phyloP scores from a whole-genome alignment of 2,329 filamentous ascomycete genomes.

The Ilyonectria robusta region DNA sequence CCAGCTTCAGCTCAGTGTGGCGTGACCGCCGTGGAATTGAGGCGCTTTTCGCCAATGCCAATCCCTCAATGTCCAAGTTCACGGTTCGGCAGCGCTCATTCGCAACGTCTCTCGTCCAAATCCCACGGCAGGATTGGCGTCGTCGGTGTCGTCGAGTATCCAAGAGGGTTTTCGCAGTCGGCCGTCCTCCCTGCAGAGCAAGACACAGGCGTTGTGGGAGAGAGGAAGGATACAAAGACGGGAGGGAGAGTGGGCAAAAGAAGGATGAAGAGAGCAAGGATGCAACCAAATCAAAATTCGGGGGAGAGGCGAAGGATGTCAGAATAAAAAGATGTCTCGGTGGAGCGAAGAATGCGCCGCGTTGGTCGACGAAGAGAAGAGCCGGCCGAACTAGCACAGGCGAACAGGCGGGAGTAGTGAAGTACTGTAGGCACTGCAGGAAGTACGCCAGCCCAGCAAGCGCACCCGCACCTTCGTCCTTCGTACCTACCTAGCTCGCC shows the following conservation, averaged over 20 bases:
- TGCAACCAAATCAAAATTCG: constrained; percentile 8
- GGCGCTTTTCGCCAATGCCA: constrained; percentile 9
- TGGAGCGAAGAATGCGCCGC: constrained; percentile 24
- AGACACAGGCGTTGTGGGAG: neutral
- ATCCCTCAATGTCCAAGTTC: constrained; percentile 6
- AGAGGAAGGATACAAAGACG: constrained; percentile 10
- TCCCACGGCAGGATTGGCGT: neutral
- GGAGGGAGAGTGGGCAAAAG: constrained; percentile 38
- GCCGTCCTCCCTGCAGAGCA: constrained; percentile 3
- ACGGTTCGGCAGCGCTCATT: neutral
- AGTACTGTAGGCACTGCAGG: neutral
- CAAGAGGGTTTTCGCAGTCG: neutral
- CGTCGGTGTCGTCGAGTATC: neutral
- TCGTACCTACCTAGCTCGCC: neutral
- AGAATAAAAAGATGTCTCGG: constrained; percentile 23
- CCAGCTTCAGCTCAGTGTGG: constrained; percentile 7
- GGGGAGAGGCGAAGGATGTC: constrained; percentile 18
- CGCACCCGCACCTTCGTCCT: neutral
- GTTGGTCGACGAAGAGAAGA: constrained; percentile 1
- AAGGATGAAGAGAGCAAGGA: constrained; percentile 27
- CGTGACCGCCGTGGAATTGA: constrained; percentile 16
- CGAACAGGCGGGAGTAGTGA: neutral
- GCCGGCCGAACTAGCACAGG: neutral
- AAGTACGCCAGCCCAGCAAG: neutral
- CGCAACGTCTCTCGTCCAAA: neutral